Conservation (phyloP, 257 asterid genomes). For the Primulina huaijiensis region DNA sequence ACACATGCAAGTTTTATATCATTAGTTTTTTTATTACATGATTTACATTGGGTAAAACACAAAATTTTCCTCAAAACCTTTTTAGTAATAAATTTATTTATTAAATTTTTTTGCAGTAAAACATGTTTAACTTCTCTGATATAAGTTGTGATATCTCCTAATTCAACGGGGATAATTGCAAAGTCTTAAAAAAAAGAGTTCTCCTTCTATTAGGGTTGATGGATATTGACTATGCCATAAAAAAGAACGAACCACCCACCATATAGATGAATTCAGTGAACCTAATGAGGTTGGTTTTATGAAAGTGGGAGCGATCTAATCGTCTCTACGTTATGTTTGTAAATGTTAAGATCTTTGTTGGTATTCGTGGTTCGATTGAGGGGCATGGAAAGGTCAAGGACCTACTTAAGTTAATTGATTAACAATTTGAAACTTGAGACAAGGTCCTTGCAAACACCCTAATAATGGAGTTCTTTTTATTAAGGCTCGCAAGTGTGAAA, state of each 20-base stretch:
- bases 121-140: too few relatives aligned
- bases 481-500: neutral
- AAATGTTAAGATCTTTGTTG: neutral
- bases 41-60: neutral
- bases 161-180: neutral
- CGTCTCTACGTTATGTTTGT: neutral
- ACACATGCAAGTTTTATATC: slow-evolving; percentile 10
- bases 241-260: neutral
- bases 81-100: too few relatives aligned
- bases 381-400: neutral
- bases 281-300: neutral
- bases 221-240: slow-evolving; percentile 7
- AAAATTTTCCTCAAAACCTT: too few relatives aligned
- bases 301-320: neutral
- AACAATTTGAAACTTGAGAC: neutral
- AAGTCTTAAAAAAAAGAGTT: slow-evolving; percentile 4
- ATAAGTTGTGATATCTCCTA: neutral
- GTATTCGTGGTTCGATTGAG: neutral
- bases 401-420: neutral
- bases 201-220: neutral
- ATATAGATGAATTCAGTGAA: neutral
- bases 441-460: slow-evolving; percentile 1
- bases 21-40: neutral
- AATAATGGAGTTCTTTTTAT: neutral
- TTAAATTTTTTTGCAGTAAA: too few relatives aligned